Conservation (phyloP, 2,329 filamentous ascomycete genomes). For the Monosporascus sp. region DNA sequence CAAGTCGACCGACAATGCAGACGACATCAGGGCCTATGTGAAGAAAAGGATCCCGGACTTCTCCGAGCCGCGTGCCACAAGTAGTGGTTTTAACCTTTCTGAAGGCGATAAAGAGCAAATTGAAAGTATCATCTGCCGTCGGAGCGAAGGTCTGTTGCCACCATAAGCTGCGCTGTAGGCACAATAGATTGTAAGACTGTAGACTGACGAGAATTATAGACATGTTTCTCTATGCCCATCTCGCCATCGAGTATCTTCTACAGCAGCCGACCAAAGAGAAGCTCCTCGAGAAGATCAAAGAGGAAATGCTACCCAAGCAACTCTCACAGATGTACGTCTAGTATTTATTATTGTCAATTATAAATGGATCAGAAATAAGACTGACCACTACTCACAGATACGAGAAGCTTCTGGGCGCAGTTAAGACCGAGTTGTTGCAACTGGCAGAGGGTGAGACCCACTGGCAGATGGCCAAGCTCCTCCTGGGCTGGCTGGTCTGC, state of each 20-base stretch:
- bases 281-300: neutral
- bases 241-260: neutral
- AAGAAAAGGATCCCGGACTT: too few species aligned
- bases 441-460: conserved; percentile 7
- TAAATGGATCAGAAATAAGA: neutral
- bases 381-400: neutral
- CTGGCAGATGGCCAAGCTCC: conserved; percentile 4
- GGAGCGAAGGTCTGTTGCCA: neutral
- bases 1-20: neutral
- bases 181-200: neutral
- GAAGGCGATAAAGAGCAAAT: too few species aligned
- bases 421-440: neutral
- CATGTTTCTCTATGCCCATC: neutral
- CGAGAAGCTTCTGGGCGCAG: neutral
- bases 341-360: too few species aligned
- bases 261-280: neutral
- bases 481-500: conserved; percentile 35
- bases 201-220: neutral
- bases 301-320: neutral
- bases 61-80: too few species aligned
- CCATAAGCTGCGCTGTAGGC: neutral
- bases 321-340: neutral
- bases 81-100: too few species aligned
- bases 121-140: too few species aligned
- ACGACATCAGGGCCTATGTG: too few species aligned